Base-by-base conservation (phyloP, 78 protist genomes). In the Trichosphaerium sp. region DNA sequence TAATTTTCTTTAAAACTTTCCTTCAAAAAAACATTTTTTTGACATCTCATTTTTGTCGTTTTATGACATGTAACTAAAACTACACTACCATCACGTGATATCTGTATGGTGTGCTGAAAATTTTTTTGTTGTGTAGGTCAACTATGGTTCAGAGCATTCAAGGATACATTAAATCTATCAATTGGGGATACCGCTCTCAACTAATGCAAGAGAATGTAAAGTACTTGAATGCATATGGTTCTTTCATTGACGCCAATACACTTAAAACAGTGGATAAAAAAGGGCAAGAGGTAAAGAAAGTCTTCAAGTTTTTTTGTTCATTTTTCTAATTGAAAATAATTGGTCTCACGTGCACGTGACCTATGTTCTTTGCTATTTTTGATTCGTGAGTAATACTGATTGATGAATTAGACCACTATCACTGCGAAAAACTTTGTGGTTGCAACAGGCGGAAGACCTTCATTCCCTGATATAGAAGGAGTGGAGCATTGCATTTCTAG, bases 391-490 rank as follows among this genome's bases (percentile, higher is more conserved):
- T n/a, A n/a, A n/a, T n/a, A n/a, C n/a, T n/a, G n/a, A n/a, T n/a
- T n/a, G n/a, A n/a, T n/a, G n/a, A 38, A 60, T 51, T 39, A 1
- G 73, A 1, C 3, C 18, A 65, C 56, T 11, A 3, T 83, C 56
- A 75, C 94, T 18, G 90, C 82, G 41, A 43, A 35, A 18, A 8
- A 80, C 52, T 5, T 93, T 12, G 23, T 93, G 12, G 26, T 93
- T 34, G 94, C 95, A 1, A 49, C 39, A 25, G 97, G 97, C 12
- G 95, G 97, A 10, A 76, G 97, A 28, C 91, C 95, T 1, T 23
- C 6, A 39, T 47, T 64, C 57, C 68, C 39, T 6, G 94, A 84
- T 34, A 40, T 91, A 11, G 89, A 82, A 2, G 91, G 91, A 15
- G 97, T 73, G 23, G 95, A 93, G 78, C 43, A 29, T 64, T 43